Base-by-base conservation (phyloP, 108 stramenopile genomes). In the Skeletonema menzelii region DNA sequence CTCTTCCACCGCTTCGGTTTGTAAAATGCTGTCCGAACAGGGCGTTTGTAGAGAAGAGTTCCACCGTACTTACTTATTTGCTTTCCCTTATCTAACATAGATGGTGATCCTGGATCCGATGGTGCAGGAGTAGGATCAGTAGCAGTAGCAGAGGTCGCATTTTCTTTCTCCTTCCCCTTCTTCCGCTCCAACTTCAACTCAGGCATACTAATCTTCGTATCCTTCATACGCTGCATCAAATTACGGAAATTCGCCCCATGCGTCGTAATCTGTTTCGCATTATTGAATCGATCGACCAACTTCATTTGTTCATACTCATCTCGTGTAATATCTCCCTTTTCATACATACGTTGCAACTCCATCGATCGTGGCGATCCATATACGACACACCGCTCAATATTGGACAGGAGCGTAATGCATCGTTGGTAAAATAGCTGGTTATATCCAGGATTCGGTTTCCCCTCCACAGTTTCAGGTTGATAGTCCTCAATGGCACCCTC, bases 401-500 rank as follows among this genome's bases (percentile, higher is more conserved):
- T 97, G 31, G 87, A 91, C 63, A 98, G 47, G 14, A 99, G 83
- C 63, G 93, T 96, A 59, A 97, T 84, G 72, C 99, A 99, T n/a
- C 97, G 82, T 44, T 73, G 84, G 84, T 96, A 98, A 74, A 89
- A 96, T 6, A 95, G 46, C 24, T 87, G 82, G 77, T 98, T 95
- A 70, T 95, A 89, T 63, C 82, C 77, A 0, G 91, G 91, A 79
- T 98, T 98, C 0, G 74, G 72, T 38, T 79, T 65, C 26, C 97
- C 97, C 62, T 94, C 85, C n/a, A 82, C 73, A n/a, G 86, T 76
- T 67, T 99, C 99, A 0, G 97, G 95, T 61, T 97, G 94, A 73
- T 98, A 99, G 79, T 99, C 99, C 72, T 99, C 97, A 75, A 99
- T 86, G 4, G 97, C 97, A 17, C 96, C 98, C 67, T 96, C 85